Percentiles rank a stretch among this genome's conserved stretches.
These are phyloP conservation scores for Phytophthora pinifolia DNA, from an alignment of 352 stramenopile species.

Conservation along the genomic window DNA sequence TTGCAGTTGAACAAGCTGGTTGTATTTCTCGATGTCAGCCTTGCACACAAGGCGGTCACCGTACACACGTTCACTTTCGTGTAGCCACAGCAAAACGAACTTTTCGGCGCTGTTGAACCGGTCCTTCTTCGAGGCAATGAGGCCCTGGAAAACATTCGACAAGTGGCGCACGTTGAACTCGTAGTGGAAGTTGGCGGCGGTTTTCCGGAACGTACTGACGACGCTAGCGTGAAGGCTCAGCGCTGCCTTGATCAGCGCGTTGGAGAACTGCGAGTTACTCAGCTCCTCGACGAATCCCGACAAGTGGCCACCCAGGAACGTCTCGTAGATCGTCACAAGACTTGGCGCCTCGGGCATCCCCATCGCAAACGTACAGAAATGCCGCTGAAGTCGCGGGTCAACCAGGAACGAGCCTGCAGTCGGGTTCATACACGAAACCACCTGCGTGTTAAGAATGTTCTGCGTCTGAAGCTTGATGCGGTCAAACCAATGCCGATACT, in stretches of 20 bases:
- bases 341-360: conserved; percentile 92
- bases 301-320: conserved; percentile 94
- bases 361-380: conserved; percentile 97
- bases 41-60: conserved; percentile 93
- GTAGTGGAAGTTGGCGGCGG: conserved; percentile 97
- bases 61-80: conserved; percentile 96
- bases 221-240: conserved; percentile 92
- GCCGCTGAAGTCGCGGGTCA: conserved; percentile 93
- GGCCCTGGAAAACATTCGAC: conserved; percentile 95
- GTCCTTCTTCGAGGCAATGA: conserved; percentile 92
- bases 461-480: conserved; percentile 92
- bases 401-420: conserved; percentile 94
- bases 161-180: conserved; percentile 97
- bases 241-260: conserved; percentile 93
- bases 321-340: conserved; percentile 96
- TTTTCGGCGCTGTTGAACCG: conserved; percentile 93
- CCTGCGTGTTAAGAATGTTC: conserved; percentile 94
- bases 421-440: conserved; percentile 96
- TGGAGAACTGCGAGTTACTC: conserved; percentile 85
- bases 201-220: conserved; percentile 93
- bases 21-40: conserved; percentile 94
- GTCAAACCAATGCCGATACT: conserved; percentile 95
- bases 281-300: conserved; percentile 89
- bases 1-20: conserved; percentile 92
- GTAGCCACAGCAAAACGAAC: conserved; percentile 94